phyloP scores from a whole-genome alignment of 495 filamentous ascomycete species.

The Talaromyces liani region DNA sequence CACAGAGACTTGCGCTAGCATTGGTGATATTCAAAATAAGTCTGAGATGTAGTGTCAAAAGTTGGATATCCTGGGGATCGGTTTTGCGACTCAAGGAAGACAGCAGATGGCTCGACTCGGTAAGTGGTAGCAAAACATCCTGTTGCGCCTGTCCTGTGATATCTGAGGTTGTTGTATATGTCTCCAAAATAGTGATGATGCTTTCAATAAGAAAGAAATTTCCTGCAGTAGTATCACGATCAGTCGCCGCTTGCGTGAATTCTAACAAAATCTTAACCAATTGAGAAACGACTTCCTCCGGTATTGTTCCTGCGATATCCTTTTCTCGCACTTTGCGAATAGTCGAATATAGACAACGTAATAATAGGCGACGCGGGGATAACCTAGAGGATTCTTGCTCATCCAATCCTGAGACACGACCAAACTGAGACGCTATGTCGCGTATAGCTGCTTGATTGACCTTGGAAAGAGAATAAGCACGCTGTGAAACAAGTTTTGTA shows the following conservation, averaged over 20 bases:
- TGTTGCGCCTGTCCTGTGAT: slow-evolving; percentile 17
- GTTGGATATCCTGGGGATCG: slow-evolving; percentile 12
- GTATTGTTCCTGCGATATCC: slow-evolving; percentile 18
- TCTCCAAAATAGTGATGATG: slow-evolving; percentile 59
- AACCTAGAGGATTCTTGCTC: slow-evolving; percentile 14
- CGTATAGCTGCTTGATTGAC: slow-evolving; percentile 23
- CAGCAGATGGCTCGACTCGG: slow-evolving; percentile 24
- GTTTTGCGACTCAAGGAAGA: slow-evolving; percentile 5
- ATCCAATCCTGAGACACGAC: not conserved
- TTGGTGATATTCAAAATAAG: slow-evolving; percentile 85
- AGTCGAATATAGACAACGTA: slow-evolving; percentile 23
- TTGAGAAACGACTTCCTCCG: slow-evolving; percentile 16
- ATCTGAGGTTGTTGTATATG: slow-evolving; percentile 32
- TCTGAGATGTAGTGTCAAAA: slow-evolving; percentile 44
- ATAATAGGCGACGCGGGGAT: slow-evolving; percentile 24
- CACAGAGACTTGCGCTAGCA: slow-evolving; percentile 61
- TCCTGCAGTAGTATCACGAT: not conserved
- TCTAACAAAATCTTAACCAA: slow-evolving; percentile 22
- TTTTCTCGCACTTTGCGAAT: slow-evolving; percentile 22
- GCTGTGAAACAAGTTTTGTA: slow-evolving; percentile 12
- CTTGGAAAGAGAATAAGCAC: slow-evolving; percentile 20
- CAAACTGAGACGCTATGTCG: slow-evolving; percentile 18
- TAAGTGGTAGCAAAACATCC: slow-evolving; percentile 21
- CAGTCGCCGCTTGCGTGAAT: slow-evolving; percentile 5
- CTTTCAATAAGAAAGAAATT: slow-evolving; percentile 20